These are phyloP conservation scores for Chlorella sorokiniana DNA, from an alignment of 139 green algal species.

Conservation along the genomic window DNA sequence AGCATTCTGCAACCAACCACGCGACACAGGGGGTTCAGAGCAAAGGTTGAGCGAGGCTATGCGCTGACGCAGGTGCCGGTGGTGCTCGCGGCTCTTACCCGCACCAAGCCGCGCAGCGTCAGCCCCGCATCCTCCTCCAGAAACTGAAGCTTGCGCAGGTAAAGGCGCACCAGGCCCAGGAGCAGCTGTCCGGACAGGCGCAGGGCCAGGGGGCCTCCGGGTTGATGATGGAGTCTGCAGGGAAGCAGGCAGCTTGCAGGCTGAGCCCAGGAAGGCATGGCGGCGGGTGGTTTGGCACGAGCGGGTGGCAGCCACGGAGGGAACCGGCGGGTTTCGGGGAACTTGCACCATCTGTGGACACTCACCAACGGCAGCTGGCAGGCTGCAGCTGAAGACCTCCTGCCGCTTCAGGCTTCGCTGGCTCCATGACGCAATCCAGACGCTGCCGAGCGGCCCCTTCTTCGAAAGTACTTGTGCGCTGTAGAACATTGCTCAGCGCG, in stretches of 20 bases:
- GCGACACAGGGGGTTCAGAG: not conserved
- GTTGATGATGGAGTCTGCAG: constrained; percentile 91
- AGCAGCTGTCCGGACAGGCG: constrained; percentile 95
- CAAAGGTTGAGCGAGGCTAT: too few species aligned
- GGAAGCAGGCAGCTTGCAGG: not conserved
- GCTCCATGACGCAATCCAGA: constrained; percentile 96
- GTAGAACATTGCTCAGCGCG: constrained; percentile 81
- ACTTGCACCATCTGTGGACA: not conserved
- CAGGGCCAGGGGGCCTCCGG: constrained; percentile 91
- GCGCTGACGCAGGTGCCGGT: not conserved
- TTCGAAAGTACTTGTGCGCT: constrained; percentile 85
- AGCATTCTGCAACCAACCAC: constrained; percentile 16
- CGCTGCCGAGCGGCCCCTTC: constrained; percentile 89
- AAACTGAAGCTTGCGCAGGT: constrained; percentile 84
- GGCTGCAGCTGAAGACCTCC: constrained; percentile 57
- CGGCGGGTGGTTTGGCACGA: not conserved
- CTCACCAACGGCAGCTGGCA: constrained; percentile 37
- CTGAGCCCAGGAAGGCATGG: not conserved
- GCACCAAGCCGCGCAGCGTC: constrained; percentile 70
- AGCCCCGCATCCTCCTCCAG: constrained; percentile 72
- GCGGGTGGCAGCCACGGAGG: not conserved
- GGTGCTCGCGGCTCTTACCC: not conserved
- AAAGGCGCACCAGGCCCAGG: constrained; percentile 93
- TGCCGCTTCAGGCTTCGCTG: constrained; percentile 84
- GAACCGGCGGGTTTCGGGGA: not conserved